Conservation (phyloP, 192 early-diverging fungal genomes). For the Geranomyces variabilis region DNA sequence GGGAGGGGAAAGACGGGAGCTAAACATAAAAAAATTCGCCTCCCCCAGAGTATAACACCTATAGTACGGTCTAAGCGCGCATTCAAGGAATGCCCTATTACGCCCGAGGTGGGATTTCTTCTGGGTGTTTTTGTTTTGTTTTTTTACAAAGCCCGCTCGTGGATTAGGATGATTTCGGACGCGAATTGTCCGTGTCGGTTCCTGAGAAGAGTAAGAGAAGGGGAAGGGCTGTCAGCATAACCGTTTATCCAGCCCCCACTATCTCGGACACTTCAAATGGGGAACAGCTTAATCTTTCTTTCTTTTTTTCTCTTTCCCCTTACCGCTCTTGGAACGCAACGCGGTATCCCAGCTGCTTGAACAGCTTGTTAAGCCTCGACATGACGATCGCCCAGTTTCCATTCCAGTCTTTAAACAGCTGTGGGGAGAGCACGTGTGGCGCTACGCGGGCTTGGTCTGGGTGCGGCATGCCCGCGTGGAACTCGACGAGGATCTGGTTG, state of each 20-base stretch:
- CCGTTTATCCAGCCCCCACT: too few species aligned
- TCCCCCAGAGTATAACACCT: too few species aligned
- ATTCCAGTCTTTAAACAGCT: constrained; percentile 15
- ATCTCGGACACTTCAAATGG: too few species aligned
- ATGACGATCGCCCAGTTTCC: constrained; percentile 15
- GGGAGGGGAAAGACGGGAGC: too few species aligned
- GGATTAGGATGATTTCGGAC: constrained; percentile 26
- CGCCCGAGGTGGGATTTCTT: too few species aligned
- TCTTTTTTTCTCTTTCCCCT: too few species aligned
- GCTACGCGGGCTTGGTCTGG: not conserved
- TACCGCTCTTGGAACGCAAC: constrained; percentile 19
- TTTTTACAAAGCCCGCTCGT: constrained; percentile 18
- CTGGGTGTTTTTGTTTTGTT: too few species aligned
- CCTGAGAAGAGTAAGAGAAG: not conserved
- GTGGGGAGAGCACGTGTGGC: constrained; percentile 6
- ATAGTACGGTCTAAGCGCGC: too few species aligned
- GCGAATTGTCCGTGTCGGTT: constrained; percentile 29
- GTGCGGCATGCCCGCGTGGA: constrained; percentile 21
- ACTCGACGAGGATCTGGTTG: constrained; percentile 31
- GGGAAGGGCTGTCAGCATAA: too few species aligned
- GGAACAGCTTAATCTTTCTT: too few species aligned
- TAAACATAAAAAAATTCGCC: too few species aligned
- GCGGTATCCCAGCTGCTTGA: constrained; percentile 17
- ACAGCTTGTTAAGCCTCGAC: constrained; percentile 15
- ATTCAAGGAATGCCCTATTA: too few species aligned